A percentile compares a stretch with the other conserved stretches of the same genome.
Conservation (phyloP, 1,284 basidiomycete species). For the Pseudozyma tsukubaensis region DNA sequence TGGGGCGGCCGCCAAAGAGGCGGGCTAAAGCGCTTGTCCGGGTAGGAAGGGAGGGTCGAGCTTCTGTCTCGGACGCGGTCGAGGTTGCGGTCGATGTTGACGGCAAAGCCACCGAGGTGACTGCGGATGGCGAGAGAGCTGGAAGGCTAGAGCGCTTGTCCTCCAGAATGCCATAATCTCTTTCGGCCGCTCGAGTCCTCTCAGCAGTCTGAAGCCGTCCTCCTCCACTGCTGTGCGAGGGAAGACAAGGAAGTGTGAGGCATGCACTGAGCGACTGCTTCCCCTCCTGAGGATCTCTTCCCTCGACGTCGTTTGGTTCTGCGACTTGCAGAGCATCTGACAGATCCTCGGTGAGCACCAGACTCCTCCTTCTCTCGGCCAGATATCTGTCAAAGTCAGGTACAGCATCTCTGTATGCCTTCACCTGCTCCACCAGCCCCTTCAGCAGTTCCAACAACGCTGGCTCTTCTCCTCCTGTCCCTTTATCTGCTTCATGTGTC, state of each 20-base stretch:
- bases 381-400: conserved; percentile 86
- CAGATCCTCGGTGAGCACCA: conserved; percentile 91
- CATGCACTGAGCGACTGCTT: conserved; percentile 6
- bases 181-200: conserved; percentile 11
- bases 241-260: conserved; percentile 24
- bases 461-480: conserved; percentile 57
- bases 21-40: conserved; percentile 37
- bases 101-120: not conserved
- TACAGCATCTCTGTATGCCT: conserved; percentile 78
- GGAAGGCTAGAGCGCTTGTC: conserved; percentile 24
- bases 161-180: conserved; percentile 33
- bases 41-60: conserved; percentile 15
- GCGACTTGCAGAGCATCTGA: conserved; percentile 80
- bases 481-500: conserved; percentile 76
- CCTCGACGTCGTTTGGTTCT: conserved; percentile 8
- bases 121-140: conserved; percentile 3
- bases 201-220: conserved; percentile 14
- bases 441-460: conserved; percentile 46
- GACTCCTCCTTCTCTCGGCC: conserved; percentile 84
- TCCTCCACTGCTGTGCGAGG: not conserved
- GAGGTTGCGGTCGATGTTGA: conserved; percentile 1
- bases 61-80: conserved; percentile 22
- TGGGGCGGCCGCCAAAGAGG: conserved; percentile 41
- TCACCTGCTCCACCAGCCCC: conserved; percentile 72
- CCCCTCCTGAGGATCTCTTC: not conserved